Conservation (phyloP, 1,284 basidiomycete genomes). For the Heterobasidion irregulare region DNA sequence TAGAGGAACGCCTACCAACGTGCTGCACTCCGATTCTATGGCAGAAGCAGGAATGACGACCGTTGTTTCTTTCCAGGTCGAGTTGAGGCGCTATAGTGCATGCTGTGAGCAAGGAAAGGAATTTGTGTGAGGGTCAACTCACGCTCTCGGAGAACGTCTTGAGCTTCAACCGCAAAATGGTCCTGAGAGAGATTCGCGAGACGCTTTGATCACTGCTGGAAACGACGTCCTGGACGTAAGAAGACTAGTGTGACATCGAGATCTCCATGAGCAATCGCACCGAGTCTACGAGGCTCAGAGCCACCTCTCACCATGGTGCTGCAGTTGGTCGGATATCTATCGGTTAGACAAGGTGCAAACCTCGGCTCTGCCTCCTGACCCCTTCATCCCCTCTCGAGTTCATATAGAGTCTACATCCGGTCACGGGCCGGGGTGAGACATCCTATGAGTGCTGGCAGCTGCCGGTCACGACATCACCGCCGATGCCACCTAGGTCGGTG, state of each 20-base stretch:
- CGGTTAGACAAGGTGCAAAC: neutral
- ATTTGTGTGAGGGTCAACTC: neutral
- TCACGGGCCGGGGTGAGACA: neutral
- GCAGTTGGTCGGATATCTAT: neutral
- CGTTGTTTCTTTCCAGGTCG: neutral
- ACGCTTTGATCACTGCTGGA: neutral
- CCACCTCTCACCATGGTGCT: neutral
- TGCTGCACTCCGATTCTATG: neutral
- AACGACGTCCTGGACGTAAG: neutral
- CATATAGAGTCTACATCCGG: neutral
- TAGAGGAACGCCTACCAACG: neutral
- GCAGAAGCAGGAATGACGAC: neutral
- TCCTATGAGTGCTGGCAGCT: neutral
- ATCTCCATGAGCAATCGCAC: neutral
- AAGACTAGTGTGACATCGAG: neutral
- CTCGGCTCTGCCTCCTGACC: neutral
- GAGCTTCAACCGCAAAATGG: neutral
- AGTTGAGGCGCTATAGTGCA: neutral
- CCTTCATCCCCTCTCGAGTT: neutral
- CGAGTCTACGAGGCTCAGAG: neutral
- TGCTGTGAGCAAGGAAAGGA: neutral
- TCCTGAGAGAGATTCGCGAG: neutral
- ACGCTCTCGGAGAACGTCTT: neutral
- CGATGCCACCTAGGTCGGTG: neutral
- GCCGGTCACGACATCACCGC: neutral